Base-by-base conservation (phyloP, 139 green algal genomes). In the Zygnema cylindricum region DNA sequence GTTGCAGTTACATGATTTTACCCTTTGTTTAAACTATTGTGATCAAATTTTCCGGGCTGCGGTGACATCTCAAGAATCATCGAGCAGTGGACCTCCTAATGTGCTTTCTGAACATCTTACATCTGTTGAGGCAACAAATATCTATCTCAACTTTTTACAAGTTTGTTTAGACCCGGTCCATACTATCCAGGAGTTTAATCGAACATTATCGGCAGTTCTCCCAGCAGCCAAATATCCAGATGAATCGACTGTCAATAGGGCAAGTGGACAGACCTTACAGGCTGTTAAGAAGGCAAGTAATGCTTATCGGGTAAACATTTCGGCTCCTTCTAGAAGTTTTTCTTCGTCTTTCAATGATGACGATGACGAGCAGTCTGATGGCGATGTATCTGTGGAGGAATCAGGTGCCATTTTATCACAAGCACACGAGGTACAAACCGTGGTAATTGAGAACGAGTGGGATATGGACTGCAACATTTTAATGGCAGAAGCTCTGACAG, bases 41-140 rank as follows among this genome's bases (percentile, higher is more conserved):
- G 77, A 85, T 11, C 33, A 40, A 40, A 54, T 85, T 3, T 85
- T 69, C 35, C 57, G 42, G 3, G 82, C 57, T 23, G 7, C 36
- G 11, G 71, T 7, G 36, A 54, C 35, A 54, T 40, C 35, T 94
- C n/a, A n/a, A n/a, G n/a, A n/a, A n/a, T n/a, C n/a, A n/a, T 0
- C 93, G 30, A 35, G 30, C 57, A 73, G 30, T 35, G 30, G 71
- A 41, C 71, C 71, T 23, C 71, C 71, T 23, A 63, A 7, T 16
- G 7, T 63, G 49, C 7, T 63, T 63, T 63, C 16, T 7, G 36
- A 79, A 30, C 57, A 73, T 30, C 57, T 35, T 25, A 73, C 30
- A 25, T 30, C 25, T 25, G 30, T 30, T 35, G 71, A 79, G 96
- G 54, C 84, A 87, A 23, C 85, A 96, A 86, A n/a, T 86, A 79